Conservation (phyloP, 768 basidiomycete species). For the Daedaleopsis nitida region DNA sequence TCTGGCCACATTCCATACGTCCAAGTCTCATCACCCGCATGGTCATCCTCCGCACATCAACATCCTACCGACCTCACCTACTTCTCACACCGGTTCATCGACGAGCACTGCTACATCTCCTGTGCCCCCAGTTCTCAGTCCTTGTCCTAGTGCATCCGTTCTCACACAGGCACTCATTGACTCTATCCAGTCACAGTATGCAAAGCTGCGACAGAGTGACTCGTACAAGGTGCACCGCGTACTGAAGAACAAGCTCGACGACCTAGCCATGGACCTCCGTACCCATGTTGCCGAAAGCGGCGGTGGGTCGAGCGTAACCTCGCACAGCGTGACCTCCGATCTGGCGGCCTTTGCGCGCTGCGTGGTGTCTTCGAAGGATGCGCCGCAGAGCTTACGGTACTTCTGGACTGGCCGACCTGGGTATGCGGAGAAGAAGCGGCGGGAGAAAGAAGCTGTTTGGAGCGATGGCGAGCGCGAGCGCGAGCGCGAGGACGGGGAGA, state of each 20-base stretch:
- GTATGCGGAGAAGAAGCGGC: conserved; percentile 32
- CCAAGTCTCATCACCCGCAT: conserved; percentile 28
- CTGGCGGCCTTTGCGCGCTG: conserved; percentile 52
- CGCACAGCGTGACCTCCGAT: conserved; percentile 53
- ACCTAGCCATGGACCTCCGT: conserved; percentile 43
- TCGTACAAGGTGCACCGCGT: conserved; percentile 64
- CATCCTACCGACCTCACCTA: conserved; percentile 15
- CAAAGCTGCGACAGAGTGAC: conserved; percentile 47
- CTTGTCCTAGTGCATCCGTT: conserved; percentile 21
- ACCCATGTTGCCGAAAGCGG: conserved; percentile 25
- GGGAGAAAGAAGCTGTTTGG: conserved; percentile 38
- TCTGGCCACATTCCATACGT: conserved; percentile 38
- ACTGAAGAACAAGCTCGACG: conserved; percentile 61
- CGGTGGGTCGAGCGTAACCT: conserved; percentile 29
- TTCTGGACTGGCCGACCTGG: conserved; percentile 39
- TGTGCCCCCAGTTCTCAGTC: neutral
- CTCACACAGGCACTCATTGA: conserved; percentile 51
- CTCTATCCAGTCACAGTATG: conserved; percentile 49
- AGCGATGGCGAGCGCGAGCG: conserved; percentile 38
- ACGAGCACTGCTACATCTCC: neutral
- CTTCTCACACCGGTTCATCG: conserved; percentile 8
- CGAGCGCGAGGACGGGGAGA: conserved; percentile 37
- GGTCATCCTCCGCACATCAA: conserved; percentile 17
- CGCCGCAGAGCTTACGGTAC: conserved; percentile 33
- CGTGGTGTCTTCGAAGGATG: conserved; percentile 40